Conservation (phyloP, 768 basidiomycete species). For the Amanita phalloides region DNA sequence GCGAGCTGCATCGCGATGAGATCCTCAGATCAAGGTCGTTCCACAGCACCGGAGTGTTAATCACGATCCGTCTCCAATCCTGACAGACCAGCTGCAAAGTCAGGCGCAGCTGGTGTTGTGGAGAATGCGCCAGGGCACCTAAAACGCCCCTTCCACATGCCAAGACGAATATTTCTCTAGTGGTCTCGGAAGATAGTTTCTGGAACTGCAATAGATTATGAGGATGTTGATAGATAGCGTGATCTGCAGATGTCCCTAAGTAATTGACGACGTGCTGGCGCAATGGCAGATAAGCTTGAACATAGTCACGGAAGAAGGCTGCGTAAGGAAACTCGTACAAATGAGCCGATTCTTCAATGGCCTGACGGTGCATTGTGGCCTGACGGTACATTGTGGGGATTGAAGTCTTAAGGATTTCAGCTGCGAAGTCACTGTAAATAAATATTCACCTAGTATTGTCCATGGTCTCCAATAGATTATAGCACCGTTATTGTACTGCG, state of each 20-base stretch:
- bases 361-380: neutral
- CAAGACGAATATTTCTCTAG: neutral
- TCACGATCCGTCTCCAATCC: neutral
- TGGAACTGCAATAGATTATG: neutral
- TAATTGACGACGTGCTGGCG: neutral
- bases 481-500: neutral
- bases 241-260: neutral
- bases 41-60: neutral
- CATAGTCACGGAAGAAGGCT: neutral
- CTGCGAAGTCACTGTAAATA: neutral
- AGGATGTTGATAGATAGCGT: neutral
- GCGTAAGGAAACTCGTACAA: neutral
- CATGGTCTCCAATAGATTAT: neutral
- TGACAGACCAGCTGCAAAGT: constrained; percentile 2
- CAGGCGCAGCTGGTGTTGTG: constrained; percentile 20
- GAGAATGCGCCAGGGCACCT: neutral
- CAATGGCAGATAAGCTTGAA: neutral
- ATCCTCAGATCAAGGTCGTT: neutral
- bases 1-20: neutral
- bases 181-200: neutral
- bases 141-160: neutral
- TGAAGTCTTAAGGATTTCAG: neutral
- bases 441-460: neutral
- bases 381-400: neutral
- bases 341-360: neutral